phyloP scores from a whole-genome alignment of 2,329 filamentous ascomycete genomes.

The Beauveria pseudobassiana region DNA sequence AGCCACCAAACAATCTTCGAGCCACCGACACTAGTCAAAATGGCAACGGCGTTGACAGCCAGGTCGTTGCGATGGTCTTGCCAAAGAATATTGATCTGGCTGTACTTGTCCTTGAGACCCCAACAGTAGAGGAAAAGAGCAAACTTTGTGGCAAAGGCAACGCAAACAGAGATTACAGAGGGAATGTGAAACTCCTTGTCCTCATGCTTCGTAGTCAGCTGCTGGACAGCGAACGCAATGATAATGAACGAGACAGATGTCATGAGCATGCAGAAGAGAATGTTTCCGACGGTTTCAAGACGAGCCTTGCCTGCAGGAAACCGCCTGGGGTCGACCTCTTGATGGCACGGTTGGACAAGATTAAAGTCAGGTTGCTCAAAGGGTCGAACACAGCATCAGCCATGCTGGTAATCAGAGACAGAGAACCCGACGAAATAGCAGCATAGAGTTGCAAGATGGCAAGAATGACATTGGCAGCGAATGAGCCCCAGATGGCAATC shows the following conservation, averaged over 20 bases:
- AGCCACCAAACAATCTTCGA: constrained; percentile 90
- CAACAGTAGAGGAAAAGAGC: constrained; percentile 85
- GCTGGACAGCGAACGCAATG: constrained; percentile 75
- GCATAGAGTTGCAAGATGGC: constrained; percentile 81
- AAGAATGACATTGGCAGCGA: constrained; percentile 73
- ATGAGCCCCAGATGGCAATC: constrained; percentile 59
- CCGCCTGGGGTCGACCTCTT: constrained; percentile 76
- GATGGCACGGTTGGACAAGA: constrained; percentile 81
- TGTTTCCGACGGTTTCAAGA: constrained; percentile 92
- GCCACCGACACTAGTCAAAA: constrained; percentile 85
- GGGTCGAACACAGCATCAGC: constrained; percentile 93
- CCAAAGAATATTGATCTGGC: constrained; percentile 86
- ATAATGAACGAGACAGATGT: constrained; percentile 84
- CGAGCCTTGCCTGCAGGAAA: constrained; percentile 91
- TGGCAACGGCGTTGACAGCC: constrained; percentile 90
- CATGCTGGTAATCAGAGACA: constrained; percentile 96
- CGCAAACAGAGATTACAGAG: constrained; percentile 74
- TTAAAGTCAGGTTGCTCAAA: constrained; percentile 77
- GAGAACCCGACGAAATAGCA: constrained; percentile 77
- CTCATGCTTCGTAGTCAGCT: constrained; percentile 50
- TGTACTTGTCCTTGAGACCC: constrained; percentile 83
- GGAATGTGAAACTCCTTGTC: constrained; percentile 68
- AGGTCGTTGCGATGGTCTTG: constrained; percentile 96
- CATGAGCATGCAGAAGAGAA: constrained; percentile 96
- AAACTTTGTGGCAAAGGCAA: constrained; percentile 82